Evolutionary conservation across 805 yeast genomes (phyloP).

Genomic region (Sugiyamaella mastotermitis): DNA sequence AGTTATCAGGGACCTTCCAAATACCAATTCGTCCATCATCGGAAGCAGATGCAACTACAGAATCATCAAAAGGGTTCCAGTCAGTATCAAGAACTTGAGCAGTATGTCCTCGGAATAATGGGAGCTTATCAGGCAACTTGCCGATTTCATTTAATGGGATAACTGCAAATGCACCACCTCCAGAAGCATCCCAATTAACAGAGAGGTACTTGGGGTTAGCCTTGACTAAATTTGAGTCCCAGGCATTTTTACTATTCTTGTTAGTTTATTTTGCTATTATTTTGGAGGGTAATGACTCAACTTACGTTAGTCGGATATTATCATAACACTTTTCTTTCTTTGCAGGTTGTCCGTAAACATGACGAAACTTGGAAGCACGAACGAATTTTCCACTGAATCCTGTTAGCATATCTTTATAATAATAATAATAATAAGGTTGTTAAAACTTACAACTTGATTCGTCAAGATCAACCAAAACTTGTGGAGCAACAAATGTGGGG

Average conservation of each 20-base stretch:
- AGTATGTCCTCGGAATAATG: constrained; percentile 92
- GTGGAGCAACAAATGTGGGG: constrained; percentile 68
- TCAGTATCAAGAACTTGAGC: constrained; percentile 95
- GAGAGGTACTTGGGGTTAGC: constrained; percentile 82
- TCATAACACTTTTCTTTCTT: constrained; percentile 68
- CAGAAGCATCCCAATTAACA: constrained; percentile 89
- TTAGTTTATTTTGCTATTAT: too few relatives aligned
- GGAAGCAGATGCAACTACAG: constrained; percentile 69
- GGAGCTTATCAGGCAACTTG: constrained; percentile 87
- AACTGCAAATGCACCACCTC: constrained; percentile 97
- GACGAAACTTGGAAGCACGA: constrained; percentile 94
- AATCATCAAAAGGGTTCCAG: constrained; percentile 84
- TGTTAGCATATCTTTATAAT: too few relatives aligned
- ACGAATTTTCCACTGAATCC: constrained; percentile 56
- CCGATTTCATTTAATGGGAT: constrained; percentile 84
- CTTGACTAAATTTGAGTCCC: constrained; percentile 89
- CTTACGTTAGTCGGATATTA: constrained; percentile 43
- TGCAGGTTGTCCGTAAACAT: constrained; percentile 86
- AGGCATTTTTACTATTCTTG: constrained; percentile 78
- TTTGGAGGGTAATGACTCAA: too few relatives aligned
- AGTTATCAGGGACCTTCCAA: constrained; percentile 84
- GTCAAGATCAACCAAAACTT: constrained; percentile 70
- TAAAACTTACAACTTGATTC: constrained; percentile 40
- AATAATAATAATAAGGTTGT: too few relatives aligned
- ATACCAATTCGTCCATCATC: constrained; percentile 78